Conservation (phyloP, 208 protist genomes). For the Trypanosomatidae sp. region DNA sequence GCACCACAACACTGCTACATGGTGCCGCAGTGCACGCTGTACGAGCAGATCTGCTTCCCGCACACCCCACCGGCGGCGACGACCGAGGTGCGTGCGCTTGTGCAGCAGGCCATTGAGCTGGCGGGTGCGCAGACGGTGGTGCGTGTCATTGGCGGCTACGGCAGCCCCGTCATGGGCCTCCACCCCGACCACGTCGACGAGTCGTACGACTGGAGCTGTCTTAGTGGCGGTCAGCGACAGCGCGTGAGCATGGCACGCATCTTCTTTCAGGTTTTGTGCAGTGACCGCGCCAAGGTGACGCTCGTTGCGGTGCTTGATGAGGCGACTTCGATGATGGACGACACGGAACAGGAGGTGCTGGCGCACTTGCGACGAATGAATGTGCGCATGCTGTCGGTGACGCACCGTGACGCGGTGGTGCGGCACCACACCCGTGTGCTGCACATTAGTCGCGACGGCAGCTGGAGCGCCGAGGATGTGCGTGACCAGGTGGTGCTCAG, state of each 20-base stretch:
- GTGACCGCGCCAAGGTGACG: constrained; percentile 30
- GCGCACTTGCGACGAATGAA: constrained; percentile 57
- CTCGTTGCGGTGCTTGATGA: constrained; percentile 75
- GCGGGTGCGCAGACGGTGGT: constrained; percentile 64
- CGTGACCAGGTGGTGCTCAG: too few relatives aligned
- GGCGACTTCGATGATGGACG: constrained; percentile 83
- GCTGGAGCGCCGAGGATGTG: constrained; percentile 45
- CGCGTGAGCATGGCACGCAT: constrained; percentile 74
- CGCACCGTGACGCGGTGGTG: constrained; percentile 70
- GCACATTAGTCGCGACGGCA: constrained; percentile 21
- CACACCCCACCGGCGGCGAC: constrained; percentile 8
- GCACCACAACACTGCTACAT: constrained; percentile 77
- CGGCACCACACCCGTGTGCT: constrained; percentile 67
- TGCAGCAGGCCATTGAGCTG: constrained; percentile 47
- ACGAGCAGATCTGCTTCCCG: constrained; percentile 77
- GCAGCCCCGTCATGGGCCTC: constrained; percentile 50
- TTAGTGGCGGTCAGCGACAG: constrained; percentile 83
- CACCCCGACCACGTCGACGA: constrained; percentile 23
- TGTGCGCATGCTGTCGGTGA: constrained; percentile 72
- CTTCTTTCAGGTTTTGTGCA: constrained; percentile 68
- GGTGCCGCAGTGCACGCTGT: constrained; percentile 63
- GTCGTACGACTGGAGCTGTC: constrained; percentile 67
- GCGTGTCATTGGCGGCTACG: constrained; percentile 48
- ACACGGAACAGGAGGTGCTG: constrained; percentile 73
- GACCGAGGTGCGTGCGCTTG: constrained; percentile 10